These are phyloP conservation scores for Lanmaoa rubissima DNA, from an alignment of 768 basidiomycete species.

Conservation along the genomic window DNA sequence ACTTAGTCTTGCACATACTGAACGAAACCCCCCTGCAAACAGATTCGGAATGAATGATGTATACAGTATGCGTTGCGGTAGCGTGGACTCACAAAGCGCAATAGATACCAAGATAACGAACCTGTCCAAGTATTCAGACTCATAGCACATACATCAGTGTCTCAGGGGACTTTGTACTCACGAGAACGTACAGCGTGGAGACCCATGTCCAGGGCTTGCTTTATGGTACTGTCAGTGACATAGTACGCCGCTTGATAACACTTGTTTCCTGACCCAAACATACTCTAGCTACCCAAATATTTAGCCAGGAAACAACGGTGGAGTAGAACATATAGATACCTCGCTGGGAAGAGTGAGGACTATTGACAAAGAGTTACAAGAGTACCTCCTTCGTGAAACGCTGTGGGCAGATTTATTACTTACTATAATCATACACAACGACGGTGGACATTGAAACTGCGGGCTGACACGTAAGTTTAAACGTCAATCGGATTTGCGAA, in stretches of 20 bases:
- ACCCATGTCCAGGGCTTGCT: not conserved
- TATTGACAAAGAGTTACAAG: not conserved
- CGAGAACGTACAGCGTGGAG: not conserved
- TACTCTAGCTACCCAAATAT: not conserved
- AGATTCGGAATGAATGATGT: not conserved
- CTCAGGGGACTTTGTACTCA: not conserved
- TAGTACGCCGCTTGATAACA: not conserved
- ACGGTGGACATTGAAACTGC: not conserved
- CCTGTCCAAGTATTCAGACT: not conserved
- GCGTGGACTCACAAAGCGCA: not conserved
- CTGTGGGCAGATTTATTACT: not conserved
- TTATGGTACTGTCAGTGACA: not conserved
- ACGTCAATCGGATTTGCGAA: not conserved
- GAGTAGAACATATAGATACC: not conserved
- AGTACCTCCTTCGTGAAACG: not conserved
- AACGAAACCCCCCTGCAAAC: not conserved
- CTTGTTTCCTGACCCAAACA: not conserved
- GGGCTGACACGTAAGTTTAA: not conserved
- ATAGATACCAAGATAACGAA: not conserved
- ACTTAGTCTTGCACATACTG: not conserved
- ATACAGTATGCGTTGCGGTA: not conserved
- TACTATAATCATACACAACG: not conserved
- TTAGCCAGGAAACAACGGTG: not conserved
- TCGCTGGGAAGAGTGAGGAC: not conserved
- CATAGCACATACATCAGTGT: not conserved